Conservation (phyloP, 176 grass and related monocot species). For the Oryza meridionalis region DNA sequence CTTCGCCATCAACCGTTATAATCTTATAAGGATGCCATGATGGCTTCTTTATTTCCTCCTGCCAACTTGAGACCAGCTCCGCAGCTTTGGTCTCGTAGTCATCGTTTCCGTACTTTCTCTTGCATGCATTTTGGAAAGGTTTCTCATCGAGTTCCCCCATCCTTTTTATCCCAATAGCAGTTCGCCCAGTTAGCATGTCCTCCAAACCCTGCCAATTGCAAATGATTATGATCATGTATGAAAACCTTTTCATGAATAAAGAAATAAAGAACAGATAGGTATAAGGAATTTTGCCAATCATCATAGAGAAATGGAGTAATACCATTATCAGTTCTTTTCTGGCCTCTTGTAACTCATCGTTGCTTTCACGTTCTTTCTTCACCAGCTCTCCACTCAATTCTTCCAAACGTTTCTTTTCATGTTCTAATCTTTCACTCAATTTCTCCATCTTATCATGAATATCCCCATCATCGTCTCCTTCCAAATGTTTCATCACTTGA, state of each 20-base stretch:
- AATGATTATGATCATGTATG: slow-evolving; percentile 19
- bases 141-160: slow-evolving; percentile 87
- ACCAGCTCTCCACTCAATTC: slow-evolving; percentile 66
- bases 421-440: slow-evolving; percentile 64
- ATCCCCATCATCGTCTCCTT: slow-evolving; percentile 80
- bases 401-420: slow-evolving; percentile 67
- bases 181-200: slow-evolving; percentile 54
- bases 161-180: slow-evolving; percentile 83
- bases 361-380: slow-evolving; percentile 79
- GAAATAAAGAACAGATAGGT: not conserved
- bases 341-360: slow-evolving; percentile 79
- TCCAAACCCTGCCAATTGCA: slow-evolving; percentile 69
- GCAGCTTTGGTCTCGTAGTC: slow-evolving; percentile 57
- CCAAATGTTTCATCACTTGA: slow-evolving; percentile 90
- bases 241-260: slow-evolving; percentile 19
- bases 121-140: slow-evolving; percentile 74
- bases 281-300: slow-evolving; percentile 35
- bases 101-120: slow-evolving; percentile 44
- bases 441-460: slow-evolving; percentile 85
- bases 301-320: slow-evolving; percentile 6
- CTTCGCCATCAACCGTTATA: slow-evolving; percentile 45
- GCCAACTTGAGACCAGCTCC: slow-evolving; percentile 63
- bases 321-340: slow-evolving; percentile 84
- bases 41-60: slow-evolving; percentile 94
- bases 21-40: slow-evolving; percentile 93